Percentiles rank a stretch among this genome's conserved stretches.
These are phyloP conservation scores for Umbilicus rupestris DNA, from an alignment of 164 flowering plant genomes.

Conservation along the genomic window DNA sequence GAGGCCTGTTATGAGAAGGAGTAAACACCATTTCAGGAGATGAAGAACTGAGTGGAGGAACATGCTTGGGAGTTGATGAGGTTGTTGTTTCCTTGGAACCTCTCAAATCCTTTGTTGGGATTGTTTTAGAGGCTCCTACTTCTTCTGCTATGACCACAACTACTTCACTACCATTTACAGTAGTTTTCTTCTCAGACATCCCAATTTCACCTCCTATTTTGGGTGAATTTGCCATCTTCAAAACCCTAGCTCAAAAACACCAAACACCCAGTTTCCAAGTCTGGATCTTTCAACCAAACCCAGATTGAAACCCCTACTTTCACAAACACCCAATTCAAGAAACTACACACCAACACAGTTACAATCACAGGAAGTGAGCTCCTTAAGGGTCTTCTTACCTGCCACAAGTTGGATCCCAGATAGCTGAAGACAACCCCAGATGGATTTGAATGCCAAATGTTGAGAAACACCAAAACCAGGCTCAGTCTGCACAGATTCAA, in stretches of 20 bases:
- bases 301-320: not conserved
- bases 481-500: no score
- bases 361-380: not conserved
- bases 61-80: not conserved
- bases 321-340: no score
- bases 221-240: conserved; percentile 2
- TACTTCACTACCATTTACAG: conserved; percentile 19
- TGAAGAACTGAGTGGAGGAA: conserved; percentile 17
- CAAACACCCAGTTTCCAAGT: not conserved
- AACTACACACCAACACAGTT: not conserved
- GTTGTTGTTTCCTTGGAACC: not conserved
- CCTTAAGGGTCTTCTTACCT: not conserved
- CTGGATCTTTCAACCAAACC: not conserved
- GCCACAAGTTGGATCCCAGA: not conserved
- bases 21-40: conserved; percentile 26
- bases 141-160: conserved; percentile 21
- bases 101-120: not conserved
- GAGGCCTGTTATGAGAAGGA: conserved; percentile 32
- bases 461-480: no score
- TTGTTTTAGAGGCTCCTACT: conserved; percentile 6
- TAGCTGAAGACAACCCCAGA: not conserved
- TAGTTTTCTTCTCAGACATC: conserved; percentile 15
- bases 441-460: not conserved
- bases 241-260: not conserved
- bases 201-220: conserved; percentile 8